Evolutionary conservation across 768 basidiomycete species (phyloP), one percentile per base, ranked within the genome.

Genomic region (Gelatoporia subvermispora): DNA sequence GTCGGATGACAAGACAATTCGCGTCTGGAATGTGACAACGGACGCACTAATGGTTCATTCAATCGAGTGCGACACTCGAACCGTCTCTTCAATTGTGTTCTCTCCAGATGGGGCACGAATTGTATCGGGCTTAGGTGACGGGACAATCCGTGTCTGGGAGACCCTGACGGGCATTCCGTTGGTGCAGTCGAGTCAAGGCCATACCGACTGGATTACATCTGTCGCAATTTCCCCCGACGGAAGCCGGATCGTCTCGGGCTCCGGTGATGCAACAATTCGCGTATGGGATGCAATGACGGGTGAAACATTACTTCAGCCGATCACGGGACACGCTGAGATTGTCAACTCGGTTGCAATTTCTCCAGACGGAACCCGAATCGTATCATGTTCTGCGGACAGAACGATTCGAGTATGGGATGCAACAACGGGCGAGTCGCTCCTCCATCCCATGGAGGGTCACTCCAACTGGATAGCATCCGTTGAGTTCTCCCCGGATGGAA

Each of bases 341-440:
- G 54, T 60, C 25, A 73, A 71, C 16, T 63, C 65, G 24, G 71
- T 73, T 41, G 59, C 65, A 49, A 69, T 74, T 48, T 73, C 71
- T 13, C 72, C 73, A n/a, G 72, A 76, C 57, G 72, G 71, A 7
- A 64, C 65, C 40, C 61, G 68, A 31, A 63, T 76, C 28, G 68
- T 70, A 34, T 72, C 73, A 8, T 93, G 93, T 4, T 86, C 86
- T 16, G 68, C 94, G 53, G 94, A 97, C 59, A 93, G 91, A n/a
- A 91, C 87, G 1, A 88, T 96, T 3, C 74, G 93, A 3, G 35
- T 49, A 28, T 52, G 51, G 55, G 24, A 42, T 31, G 25, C 45
- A 24, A 34, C 4, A 18, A 50, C 45, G 8, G 51, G 48, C 13
- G 3, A 35, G 15, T 1, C 15, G 2, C 25, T 56, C 2, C 37